Conservation (phyloP, 2,329 filamentous ascomycete species). For the Talaromyces verruculosus region DNA sequence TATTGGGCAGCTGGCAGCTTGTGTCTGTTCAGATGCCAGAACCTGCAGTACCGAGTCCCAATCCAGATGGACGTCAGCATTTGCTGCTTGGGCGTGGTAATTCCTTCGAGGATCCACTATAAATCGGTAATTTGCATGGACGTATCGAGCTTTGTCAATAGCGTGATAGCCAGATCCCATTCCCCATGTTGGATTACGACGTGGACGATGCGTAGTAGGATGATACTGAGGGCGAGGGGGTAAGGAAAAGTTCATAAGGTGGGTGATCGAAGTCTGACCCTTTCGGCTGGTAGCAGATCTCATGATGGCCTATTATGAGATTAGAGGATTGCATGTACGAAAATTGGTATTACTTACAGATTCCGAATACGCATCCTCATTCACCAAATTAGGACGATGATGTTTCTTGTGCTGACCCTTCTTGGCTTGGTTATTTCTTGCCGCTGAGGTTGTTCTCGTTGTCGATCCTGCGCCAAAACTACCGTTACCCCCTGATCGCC, state of each 20-base stretch:
- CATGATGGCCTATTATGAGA: conserved; percentile 56
- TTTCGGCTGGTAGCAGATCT: conserved; percentile 68
- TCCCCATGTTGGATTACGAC: conserved; percentile 77
- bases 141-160: conserved; percentile 84
- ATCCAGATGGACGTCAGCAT: conserved; percentile 85
- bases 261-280: conserved; percentile 94
- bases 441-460: conserved; percentile 38
- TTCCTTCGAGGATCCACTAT: conserved; percentile 80
- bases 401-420: conserved; percentile 84
- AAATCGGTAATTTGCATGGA: conserved; percentile 97
- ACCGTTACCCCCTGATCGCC: conserved; percentile 43
- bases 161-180: conserved; percentile 86
- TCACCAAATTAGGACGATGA: conserved; percentile 68
- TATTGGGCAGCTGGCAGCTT: conserved; percentile 86
- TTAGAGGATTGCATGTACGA: background rate
- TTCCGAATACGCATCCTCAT: conserved; percentile 88
- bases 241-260: conserved; percentile 87
- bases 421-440: conserved; percentile 70
- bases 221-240: conserved; percentile 67
- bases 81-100: conserved; percentile 76
- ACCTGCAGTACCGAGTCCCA: conserved; percentile 92
- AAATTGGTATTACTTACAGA: conserved; percentile 53
- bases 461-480: conserved; percentile 42
- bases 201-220: conserved; percentile 59
- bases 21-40: conserved; percentile 84